Base-by-base conservation (phyloP, 169 alveolate species). In the Eimeria acervulina region DNA sequence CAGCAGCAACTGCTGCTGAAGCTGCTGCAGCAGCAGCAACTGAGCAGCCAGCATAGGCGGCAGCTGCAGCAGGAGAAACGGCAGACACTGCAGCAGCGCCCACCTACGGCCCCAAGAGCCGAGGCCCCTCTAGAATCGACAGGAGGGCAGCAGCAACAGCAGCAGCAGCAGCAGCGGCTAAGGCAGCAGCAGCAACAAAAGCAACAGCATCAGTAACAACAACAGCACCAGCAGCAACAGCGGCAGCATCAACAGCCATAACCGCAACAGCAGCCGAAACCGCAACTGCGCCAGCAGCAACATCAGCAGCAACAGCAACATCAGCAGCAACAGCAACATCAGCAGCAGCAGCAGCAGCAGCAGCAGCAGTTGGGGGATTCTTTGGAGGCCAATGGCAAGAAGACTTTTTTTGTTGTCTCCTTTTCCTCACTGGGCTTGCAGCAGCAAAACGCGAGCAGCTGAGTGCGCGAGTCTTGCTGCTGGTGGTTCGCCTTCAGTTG, bases 201-300 rank as follows among this genome's bases (percentile, higher is more conserved):
- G 12, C 55, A 12, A 42, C 83, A 72, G 83, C 83, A 72, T 36
- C 83, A 72, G 44, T 42, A 72, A 17, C 83, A 66, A 33, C 78
- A 15, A 33, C 78, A 66, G 12, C 15, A 21, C 15, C 78, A 66
- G 78, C 78, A 5, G 74, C 74, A 4, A 17, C 31, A 23, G 28
- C 74, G 15, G n/a, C 36, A 31, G 47, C 13, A 47, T 7, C 55
- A 5, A 12, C 55, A 47, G 19, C 55, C 55, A 47, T 47, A 47
- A 12, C 55, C 5, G 12, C 55, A 12, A 42, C 83, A 72, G 83
- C 83, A 72, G 83, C 83, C 8, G 44, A 36, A 72, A 17, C 83
- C 5, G 76, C 76, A 66, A 17, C 76, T 8, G 7, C 36, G 15
- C 28, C 76, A 6, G 76, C 76, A 66, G 36, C 76, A 28, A 8